Evolutionary conservation across 192 early-diverging fungal species (phyloP).

Genomic region (Oehlia diaphana): DNA sequence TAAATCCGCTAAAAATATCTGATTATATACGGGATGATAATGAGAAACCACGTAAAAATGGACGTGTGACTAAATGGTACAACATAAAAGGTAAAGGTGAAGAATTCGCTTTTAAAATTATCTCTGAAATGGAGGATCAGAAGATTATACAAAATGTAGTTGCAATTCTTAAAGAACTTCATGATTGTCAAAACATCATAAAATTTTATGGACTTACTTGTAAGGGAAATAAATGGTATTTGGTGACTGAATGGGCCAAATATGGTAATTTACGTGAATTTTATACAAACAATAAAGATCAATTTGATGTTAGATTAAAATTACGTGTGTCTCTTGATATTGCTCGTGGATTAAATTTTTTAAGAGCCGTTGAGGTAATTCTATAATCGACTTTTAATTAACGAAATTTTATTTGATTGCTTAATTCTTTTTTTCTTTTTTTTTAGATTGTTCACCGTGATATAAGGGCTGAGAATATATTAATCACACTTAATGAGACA

Average conservation of each 20-base stretch:
- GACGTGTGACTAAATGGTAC: no score
- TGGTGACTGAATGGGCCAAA: no score
- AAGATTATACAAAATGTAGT: neutral
- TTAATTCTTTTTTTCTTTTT: neutral
- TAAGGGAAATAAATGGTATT: neutral
- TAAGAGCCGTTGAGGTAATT: no score
- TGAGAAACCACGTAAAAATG: no score
- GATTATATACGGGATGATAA: neutral
- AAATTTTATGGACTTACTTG: constrained; percentile 5
- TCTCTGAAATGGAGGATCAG: neutral
- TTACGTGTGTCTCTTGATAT: no score
- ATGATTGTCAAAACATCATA: neutral
- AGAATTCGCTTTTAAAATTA: neutral
- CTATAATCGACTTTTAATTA: no score
- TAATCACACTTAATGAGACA: neutral
- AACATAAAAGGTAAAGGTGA: neutral
- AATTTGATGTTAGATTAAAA: no score
- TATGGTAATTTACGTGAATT: no score
- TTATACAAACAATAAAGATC: no score
- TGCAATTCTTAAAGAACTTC: constrained; percentile 9
- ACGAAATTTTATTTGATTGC: neutral
- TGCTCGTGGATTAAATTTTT: no score
- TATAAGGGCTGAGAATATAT: neutral
- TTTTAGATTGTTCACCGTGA: neutral
- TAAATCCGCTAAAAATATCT: no score